Evolutionary conservation across 805 yeast genomes (phyloP).

Genomic region (Candida qinlingensis): DNA sequence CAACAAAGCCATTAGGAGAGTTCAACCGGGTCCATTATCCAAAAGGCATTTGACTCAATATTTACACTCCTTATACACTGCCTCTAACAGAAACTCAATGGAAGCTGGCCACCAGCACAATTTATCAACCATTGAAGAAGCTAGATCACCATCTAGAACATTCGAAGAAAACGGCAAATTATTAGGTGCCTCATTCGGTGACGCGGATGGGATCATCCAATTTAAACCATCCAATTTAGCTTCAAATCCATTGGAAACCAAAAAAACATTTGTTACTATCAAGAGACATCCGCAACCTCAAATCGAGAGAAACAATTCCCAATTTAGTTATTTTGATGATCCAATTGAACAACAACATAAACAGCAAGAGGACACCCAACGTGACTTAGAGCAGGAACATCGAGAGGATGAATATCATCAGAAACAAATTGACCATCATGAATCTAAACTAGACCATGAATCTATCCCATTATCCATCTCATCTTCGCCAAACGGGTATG

Average conservation of each 20-base stretch:
- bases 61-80: conserved; percentile 54
- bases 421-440: no score
- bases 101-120: conserved; percentile 20
- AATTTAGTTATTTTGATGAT: conserved; percentile 16
- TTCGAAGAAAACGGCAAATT: not conserved
- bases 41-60: conserved; percentile 66
- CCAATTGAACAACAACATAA: conserved; percentile 9
- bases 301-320: conserved; percentile 7
- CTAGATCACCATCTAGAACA: not conserved
- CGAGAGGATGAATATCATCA: not conserved
- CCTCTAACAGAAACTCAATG: conserved; percentile 38
- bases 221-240: conserved; percentile 50
- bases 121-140: not conserved
- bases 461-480: conserved; percentile 9
- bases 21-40: conserved; percentile 69
- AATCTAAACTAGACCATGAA: not conserved
- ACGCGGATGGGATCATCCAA: conserved; percentile 12
- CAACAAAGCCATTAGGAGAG: conserved; percentile 77
- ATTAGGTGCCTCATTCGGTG: conserved; percentile 1
- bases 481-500: conserved; percentile 19
- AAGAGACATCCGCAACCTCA: conserved; percentile 45
- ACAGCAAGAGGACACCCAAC: conserved; percentile 6
- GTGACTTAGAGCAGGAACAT: conserved; percentile 1
- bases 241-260: conserved; percentile 61
- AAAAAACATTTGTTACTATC: conserved; percentile 61